Conservation (phyloP, 2,329 filamentous ascomycete species). For the Talaromyces atroroseus region DNA sequence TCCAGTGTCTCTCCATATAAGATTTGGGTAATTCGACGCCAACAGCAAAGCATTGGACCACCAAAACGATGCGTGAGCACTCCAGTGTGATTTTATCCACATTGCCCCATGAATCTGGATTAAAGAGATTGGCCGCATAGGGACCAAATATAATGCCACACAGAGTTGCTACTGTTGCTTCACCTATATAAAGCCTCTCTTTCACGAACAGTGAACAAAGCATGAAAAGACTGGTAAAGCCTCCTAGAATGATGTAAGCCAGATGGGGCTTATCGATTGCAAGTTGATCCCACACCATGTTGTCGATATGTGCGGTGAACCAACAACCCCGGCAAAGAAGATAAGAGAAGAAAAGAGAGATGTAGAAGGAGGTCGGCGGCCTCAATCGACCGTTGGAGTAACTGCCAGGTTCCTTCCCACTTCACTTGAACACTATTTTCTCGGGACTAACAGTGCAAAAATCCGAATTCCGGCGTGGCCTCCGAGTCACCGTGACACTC, state of each 20-base stretch:
- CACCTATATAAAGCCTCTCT: slow-evolving; percentile 96
- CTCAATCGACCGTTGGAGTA: not conserved
- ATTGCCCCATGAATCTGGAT: slow-evolving; percentile 59
- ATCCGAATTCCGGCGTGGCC: slow-evolving; percentile 9
- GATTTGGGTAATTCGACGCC: slow-evolving; percentile 63
- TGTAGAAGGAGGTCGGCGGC: not conserved
- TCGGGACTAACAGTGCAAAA: slow-evolving; percentile 4
- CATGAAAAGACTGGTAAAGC: slow-evolving; percentile 98
- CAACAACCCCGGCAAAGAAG: not conserved
- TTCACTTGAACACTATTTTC: slow-evolving; percentile 6
- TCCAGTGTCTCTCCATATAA: slow-evolving; percentile 99
- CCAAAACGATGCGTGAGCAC: slow-evolving; percentile 65
- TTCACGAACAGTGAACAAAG: slow-evolving; percentile 96
- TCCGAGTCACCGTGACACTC: slow-evolving; percentile 9
- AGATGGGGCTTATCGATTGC: slow-evolving; percentile 86
- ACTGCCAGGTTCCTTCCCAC: not conserved
- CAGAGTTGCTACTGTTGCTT: slow-evolving; percentile 82
- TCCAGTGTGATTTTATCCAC: slow-evolving; percentile 64
- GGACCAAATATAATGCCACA: slow-evolving; percentile 67
- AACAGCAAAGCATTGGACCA: slow-evolving; percentile 68
- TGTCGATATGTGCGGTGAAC: slow-evolving; percentile 15
- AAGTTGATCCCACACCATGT: slow-evolving; percentile 49
- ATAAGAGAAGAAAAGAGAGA: not conserved
- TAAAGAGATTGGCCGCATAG: slow-evolving; percentile 60
- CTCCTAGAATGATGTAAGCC: slow-evolving; percentile 97